Conservation (phyloP, 441 rosid species). For the Adansonia madagascariensis region DNA sequence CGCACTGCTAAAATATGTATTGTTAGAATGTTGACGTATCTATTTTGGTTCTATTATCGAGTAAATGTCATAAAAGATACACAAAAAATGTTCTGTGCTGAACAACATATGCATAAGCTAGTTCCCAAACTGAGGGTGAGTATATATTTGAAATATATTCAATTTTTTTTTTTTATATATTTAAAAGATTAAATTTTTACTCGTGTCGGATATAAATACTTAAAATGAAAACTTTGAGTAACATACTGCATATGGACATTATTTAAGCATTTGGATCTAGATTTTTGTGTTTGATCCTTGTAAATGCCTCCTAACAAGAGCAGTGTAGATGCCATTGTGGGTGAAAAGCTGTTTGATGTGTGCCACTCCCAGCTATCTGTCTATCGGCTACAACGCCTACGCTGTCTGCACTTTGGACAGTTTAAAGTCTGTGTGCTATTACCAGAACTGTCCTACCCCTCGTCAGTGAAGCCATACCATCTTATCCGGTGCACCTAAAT, state of each 20-base stretch:
- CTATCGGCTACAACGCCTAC: constrained; percentile 26
- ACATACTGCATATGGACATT: too few species aligned
- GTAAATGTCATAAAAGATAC: not conserved
- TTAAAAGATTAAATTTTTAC: too few species aligned
- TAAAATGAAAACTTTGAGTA: too few species aligned
- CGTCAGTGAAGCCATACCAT: constrained; percentile 30
- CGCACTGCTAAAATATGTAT: too few species aligned
- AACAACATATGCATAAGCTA: too few species aligned
- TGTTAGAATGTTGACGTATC: too few species aligned
- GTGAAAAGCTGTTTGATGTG: constrained; percentile 23
- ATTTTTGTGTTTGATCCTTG: constrained; percentile 17
- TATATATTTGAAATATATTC: too few species aligned
- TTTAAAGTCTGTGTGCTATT: constrained; percentile 31
- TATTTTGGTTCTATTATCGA: too few species aligned
- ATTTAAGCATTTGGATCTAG: not conserved
- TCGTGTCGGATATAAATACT: too few species aligned
- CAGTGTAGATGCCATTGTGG: constrained; percentile 25
- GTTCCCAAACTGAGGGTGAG: not conserved
- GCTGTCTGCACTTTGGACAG: constrained; percentile 29
- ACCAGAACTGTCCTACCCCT: constrained; percentile 31
- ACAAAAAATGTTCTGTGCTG: too few species aligned
- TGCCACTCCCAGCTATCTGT: constrained; percentile 28
- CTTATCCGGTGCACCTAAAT: not conserved
- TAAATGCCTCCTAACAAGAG: constrained; percentile 26
- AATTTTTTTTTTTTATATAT: too few species aligned